These are phyloP conservation scores for Roridomyces roridus DNA, from an alignment of 768 basidiomycete species.

Conservation along the genomic window DNA sequence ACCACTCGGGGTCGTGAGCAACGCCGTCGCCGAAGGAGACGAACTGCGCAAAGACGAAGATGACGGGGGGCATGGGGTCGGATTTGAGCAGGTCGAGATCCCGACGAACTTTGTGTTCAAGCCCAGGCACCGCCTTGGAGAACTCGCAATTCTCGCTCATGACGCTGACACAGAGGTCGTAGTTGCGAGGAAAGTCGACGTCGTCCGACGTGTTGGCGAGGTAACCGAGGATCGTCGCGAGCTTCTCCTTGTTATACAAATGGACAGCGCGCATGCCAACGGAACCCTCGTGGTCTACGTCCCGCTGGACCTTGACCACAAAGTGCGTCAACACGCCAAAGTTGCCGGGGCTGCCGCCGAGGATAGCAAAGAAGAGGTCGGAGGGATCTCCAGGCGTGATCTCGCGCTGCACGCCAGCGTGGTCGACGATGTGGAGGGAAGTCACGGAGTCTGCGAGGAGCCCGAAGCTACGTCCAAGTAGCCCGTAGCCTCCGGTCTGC, in stretches of 20 bases:
- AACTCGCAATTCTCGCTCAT: conserved; percentile 12
- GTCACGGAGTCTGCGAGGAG: conserved; percentile 9
- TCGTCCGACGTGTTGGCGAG: conserved; percentile 14
- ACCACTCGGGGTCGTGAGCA: conserved; percentile 6
- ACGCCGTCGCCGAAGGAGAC: conserved; percentile 1
- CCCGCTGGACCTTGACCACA: conserved; percentile 7
- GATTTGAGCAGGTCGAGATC: too few species aligned
- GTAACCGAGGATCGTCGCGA: conserved; percentile 5
- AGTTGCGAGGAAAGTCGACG: conserved; percentile 6
- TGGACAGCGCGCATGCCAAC: conserved; percentile 14
- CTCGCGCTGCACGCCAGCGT: conserved; percentile 9
- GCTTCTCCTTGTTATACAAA: conserved; percentile 5
- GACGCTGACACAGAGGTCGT: conserved; percentile 13
- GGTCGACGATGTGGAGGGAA: conserved; percentile 15
- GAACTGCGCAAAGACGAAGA: conserved; percentile 10
- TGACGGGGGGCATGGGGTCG: too few species aligned
- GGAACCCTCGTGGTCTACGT: conserved; percentile 5
- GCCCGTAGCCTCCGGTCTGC: conserved; percentile 16
- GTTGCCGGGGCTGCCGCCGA: conserved; percentile 15
- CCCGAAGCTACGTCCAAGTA: conserved; percentile 17
- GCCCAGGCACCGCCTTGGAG: neutral
- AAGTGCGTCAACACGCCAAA: conserved; percentile 16
- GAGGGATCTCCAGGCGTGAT: conserved; percentile 5
- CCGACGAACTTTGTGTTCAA: neutral
- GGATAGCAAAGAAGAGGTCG: conserved; percentile 11